Conservation (phyloP, 2,329 filamentous ascomycete species). For the Penicillium sp. region DNA sequence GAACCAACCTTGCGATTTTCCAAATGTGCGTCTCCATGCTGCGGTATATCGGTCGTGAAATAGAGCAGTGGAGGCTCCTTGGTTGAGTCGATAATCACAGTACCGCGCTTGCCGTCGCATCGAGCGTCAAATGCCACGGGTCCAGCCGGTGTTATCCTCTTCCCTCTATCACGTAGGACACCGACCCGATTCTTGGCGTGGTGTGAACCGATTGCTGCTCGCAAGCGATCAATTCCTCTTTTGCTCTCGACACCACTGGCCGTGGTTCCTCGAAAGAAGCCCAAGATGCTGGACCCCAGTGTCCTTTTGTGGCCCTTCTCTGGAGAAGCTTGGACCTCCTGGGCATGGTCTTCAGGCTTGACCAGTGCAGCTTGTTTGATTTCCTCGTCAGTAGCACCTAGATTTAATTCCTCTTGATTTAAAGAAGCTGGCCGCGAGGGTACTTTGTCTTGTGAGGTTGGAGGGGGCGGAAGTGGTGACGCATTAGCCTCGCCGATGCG, state of each 20-base stretch:
- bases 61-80: conserved; percentile 47
- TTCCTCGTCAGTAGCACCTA: conserved; percentile 64
- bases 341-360: conserved; percentile 43
- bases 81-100: conserved; percentile 58
- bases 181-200: conserved; percentile 70
- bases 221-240: conserved; percentile 67
- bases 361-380: conserved; percentile 61
- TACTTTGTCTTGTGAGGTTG: conserved; percentile 44
- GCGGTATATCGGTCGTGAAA: conserved; percentile 53
- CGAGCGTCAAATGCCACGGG: conserved; percentile 71
- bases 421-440: conserved; percentile 52
- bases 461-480: conserved; percentile 68
- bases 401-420: conserved; percentile 53
- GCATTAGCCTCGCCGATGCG: conserved; percentile 79
- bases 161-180: conserved; percentile 55
- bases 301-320: conserved; percentile 31
- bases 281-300: conserved; percentile 51
- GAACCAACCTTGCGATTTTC: conserved; percentile 49
- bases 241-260: conserved; percentile 71
- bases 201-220: conserved; percentile 59
- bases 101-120: conserved; percentile 66
- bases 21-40: conserved; percentile 43
- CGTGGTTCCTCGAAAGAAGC: conserved; percentile 66
- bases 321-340: neutral
- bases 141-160: conserved; percentile 50